Evolutionary conservation across 2,329 filamentous ascomycete species (phyloP), one percentile per base, ranked within the genome.

Genomic region (Neopestalotiopsis clavispora): DNA sequence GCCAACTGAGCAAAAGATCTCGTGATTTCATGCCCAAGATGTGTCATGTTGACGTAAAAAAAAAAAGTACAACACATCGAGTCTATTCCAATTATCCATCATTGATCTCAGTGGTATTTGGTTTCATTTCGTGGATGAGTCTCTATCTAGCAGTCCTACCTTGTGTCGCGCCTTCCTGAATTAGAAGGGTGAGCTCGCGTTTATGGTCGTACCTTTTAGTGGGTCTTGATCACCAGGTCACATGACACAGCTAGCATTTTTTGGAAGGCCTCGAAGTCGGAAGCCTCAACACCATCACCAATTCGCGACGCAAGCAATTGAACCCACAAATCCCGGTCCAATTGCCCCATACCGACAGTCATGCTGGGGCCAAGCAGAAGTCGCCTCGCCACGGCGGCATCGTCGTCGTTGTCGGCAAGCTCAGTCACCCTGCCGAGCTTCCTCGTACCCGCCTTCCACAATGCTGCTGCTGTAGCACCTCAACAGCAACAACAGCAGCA

Each of bases 391-490:
- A 85, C 87, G 75, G 86, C 86, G 81, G 85, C 80, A 56, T 79
- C 80, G 32, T 76, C 83, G 6, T n/a, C 28, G 30, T 80, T 20
- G n/a, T 52, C 45, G 45, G 20, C 45, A 20, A 52, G 45, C 45
- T 52, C 84, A 67, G 81, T 84, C 69, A 86, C 85, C n/a, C 83
- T 94, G 61, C 92, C 92, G 38, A 81, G 87, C 32, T 94, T 95
- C 79, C 90, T 95, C 63, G 83, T 93, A 14, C 92, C 93, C 13
- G 90, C 91, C 62, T 91, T 94, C 81, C 89, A 89, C 76, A 72
- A 81, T 73, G 67, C 80, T 38, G 34, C 10, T 73, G 67, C 80
- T 38, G 34, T 38, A 38, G 34, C 72, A 71, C 82, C 65, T 65
- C 82, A 65, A 65, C 74, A 20, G 5, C 78, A 72, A 73, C 17